These are phyloP conservation scores for Daldinia bambusicola DNA, from an alignment of 495 filamentous ascomycete species.

Conservation along the genomic window DNA sequence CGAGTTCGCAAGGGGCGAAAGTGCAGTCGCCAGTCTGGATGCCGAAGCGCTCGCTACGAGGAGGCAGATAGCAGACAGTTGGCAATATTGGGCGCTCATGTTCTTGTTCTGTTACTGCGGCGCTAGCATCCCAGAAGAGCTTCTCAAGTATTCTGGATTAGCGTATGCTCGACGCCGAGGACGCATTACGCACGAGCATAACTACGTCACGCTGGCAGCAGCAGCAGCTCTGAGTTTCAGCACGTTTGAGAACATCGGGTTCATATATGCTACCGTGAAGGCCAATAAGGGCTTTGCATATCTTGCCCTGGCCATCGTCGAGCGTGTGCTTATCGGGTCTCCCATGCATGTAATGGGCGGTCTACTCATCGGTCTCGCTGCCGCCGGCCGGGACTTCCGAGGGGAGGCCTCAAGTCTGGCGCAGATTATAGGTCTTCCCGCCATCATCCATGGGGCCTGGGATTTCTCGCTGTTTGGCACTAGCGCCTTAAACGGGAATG, in stretches of 20 bases:
- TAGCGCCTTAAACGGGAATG: constrained; percentile 44
- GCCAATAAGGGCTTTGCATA: constrained; percentile 6
- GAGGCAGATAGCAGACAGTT: constrained; percentile 19
- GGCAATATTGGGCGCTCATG: constrained; percentile 44
- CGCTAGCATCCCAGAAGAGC: constrained; percentile 38
- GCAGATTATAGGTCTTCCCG: constrained; percentile 31
- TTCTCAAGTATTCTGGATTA: constrained; percentile 41
- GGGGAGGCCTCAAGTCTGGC: constrained; percentile 37
- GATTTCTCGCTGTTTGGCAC: constrained; percentile 32
- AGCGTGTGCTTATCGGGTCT: constrained; percentile 34
- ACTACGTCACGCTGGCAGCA: constrained; percentile 38
- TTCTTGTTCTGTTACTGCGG: constrained; percentile 21
- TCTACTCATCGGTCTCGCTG: constrained; percentile 36
- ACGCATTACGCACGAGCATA: constrained; percentile 22
- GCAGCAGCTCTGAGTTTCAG: constrained; percentile 41
- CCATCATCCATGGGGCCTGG: constrained; percentile 36
- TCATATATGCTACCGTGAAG: constrained; percentile 28
- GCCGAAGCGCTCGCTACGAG: constrained; percentile 17
- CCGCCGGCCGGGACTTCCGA: constrained; percentile 40
- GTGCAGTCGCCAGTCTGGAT: constrained; percentile 23
- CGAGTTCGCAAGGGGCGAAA: constrained; percentile 15
- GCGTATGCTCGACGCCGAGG: constrained; percentile 32
- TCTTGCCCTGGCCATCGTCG: constrained; percentile 28
- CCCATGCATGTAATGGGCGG: constrained; percentile 34
- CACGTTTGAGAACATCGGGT: constrained; percentile 39